These are phyloP conservation scores for Debaryomycetaceae sp. DNA, from an alignment of 1,139 yeast genomes.

Conservation along the genomic window DNA sequence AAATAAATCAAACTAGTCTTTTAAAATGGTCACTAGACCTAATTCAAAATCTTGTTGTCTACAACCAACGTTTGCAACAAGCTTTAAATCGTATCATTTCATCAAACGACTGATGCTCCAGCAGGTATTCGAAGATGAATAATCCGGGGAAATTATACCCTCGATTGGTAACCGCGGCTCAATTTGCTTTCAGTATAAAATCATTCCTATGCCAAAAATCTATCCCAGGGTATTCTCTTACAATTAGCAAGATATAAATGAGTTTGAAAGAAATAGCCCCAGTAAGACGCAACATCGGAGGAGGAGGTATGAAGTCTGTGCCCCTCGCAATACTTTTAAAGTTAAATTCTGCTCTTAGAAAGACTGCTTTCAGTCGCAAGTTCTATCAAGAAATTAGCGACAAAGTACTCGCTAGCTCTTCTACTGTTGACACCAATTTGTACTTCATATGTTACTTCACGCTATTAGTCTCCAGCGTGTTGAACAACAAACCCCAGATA, in stretches of 20 bases:
- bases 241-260: conserved; percentile 5
- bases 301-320: conserved; percentile 5
- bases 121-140: too few species aligned
- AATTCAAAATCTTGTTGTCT: too few species aligned
- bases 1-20: too few species aligned
- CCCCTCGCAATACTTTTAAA: conserved; percentile 19
- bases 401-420: conserved; percentile 32
- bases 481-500: conserved; percentile 38
- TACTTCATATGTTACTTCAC: conserved; percentile 46
- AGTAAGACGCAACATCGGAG: conserved; percentile 4
- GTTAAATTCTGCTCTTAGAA: conserved; percentile 19
- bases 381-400: conserved; percentile 43
- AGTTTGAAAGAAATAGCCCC: conserved; percentile 16
- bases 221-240: too few species aligned
- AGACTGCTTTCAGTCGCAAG: conserved; percentile 30
- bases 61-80: too few species aligned
- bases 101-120: too few species aligned
- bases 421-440: conserved; percentile 39
- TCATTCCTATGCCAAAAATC: too few species aligned
- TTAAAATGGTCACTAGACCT: too few species aligned
- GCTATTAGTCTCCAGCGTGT: conserved; percentile 35
- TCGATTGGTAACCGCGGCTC: not conserved
- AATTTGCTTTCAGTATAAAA: too few species aligned
- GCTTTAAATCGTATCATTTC: too few species aligned
- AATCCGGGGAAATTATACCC: not conserved